Evolutionary conservation across 2,329 filamentous ascomycete genomes (phyloP), one percentile per base, ranked within the genome.

Genomic region (Chrysosporium keratinophilum): DNA sequence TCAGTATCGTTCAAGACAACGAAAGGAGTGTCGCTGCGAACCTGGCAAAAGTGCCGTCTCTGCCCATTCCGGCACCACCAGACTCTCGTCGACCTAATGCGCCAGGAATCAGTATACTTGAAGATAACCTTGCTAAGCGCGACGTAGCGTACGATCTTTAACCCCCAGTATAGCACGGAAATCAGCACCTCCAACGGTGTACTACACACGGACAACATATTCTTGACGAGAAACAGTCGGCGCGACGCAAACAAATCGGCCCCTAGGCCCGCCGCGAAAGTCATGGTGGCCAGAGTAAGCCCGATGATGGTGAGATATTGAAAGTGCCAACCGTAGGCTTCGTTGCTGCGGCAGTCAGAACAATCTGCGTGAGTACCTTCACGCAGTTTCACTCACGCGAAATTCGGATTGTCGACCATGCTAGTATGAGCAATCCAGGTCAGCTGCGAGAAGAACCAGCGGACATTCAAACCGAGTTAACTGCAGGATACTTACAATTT

Each of bases 221-320:
- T 84, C 62, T 83, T 84, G 48, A 75, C 34, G 14, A 70, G 63
- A 65, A 83, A 84, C 9, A 82, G 67, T 12, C 68, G 68, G 1
- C 63, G 68, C 0, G 77, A 81, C 31, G 74, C 59, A 0, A 75
- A 76, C 0, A 81, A 56, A 66, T 83, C 81, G 35, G 80, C 78
- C 41, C 79, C 60, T 1, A 82, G 67, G 35, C 72, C 81, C 53
- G 73, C 63, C 19, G 66, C 54, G 65, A 82, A 82, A 34, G 79
- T 80, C 43, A 74, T 35, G 1, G 79, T 78, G 0, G 78, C 73
- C 48, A 83, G 67, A 4, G 73, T 68, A 5, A 83, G 72, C 42
- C 80, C 81, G 60, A 84, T 76, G 60, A 82, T 80, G 56, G 81
- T 83, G 19, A 83, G 71, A 62, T 80, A 83, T 68, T 83, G 80